Conservation (phyloP, 1,284 basidiomycete species). For the Somion occarium region DNA sequence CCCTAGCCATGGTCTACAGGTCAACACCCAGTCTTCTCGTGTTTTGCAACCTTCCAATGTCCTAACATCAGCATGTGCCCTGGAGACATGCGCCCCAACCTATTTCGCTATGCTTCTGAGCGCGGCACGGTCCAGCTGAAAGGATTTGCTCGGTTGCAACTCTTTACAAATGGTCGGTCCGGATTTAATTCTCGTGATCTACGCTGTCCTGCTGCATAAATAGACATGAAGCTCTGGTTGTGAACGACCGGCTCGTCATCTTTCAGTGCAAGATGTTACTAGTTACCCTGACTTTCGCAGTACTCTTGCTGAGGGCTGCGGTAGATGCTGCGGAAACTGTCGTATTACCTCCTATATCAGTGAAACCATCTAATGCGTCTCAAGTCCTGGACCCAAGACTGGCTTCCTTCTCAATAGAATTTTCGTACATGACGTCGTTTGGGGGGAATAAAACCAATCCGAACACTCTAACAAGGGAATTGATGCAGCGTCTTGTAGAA, state of each 20-base stretch:
- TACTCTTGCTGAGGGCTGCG: neutral
- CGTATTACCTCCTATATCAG: slow-evolving; percentile 11
- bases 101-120: too few species aligned
- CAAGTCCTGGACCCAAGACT: slow-evolving; percentile 27
- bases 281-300: neutral
- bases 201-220: neutral
- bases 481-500: slow-evolving; percentile 29
- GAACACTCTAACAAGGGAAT: slow-evolving; percentile 26
- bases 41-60: too few species aligned
- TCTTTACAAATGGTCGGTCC: neutral
- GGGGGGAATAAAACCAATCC: slow-evolving; percentile 29
- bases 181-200: neutral
- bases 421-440: slow-evolving; percentile 28
- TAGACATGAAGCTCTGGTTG: too few species aligned
- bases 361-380: slow-evolving; percentile 21
- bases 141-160: too few species aligned
- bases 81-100: too few species aligned
- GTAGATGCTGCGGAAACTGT: slow-evolving; percentile 2
- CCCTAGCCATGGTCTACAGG: too few species aligned
- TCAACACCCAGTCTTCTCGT: too few species aligned
- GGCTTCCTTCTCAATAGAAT: slow-evolving; percentile 31
- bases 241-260: too few species aligned
- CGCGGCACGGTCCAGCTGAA: too few species aligned
- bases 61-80: too few species aligned
- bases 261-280: neutral